phyloP scores from a whole-genome alignment of 352 stramenopile species.

The Phytophthora pluvialis region DNA sequence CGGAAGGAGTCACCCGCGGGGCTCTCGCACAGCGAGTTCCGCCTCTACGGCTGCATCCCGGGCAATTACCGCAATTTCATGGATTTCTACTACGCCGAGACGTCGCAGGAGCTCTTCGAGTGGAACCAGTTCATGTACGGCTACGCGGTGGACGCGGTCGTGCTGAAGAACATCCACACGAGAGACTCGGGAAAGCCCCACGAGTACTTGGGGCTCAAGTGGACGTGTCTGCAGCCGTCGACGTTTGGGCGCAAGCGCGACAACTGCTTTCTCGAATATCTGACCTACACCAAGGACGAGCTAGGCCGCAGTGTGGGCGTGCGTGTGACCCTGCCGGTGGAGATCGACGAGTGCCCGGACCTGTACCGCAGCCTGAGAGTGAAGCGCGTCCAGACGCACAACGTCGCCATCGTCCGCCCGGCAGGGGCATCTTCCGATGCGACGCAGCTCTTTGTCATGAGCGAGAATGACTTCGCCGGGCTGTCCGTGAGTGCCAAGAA shows the following conservation, averaged over 20 bases:
- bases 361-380: conserved; percentile 51
- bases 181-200: conserved; percentile 36
- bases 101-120: conserved; percentile 61
- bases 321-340: conserved; percentile 66
- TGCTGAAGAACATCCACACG: conserved; percentile 79
- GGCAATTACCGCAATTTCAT: conserved; percentile 69
- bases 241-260: conserved; percentile 66
- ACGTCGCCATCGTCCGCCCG: conserved; percentile 55
- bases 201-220: conserved; percentile 86
- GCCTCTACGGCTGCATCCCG: conserved; percentile 62
- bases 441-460: conserved; percentile 66
- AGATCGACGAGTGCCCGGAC: conserved; percentile 68
- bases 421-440: conserved; percentile 31
- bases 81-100: conserved; percentile 77
- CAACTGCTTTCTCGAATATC: conserved; percentile 78
- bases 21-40: conserved; percentile 41
- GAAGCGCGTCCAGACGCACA: conserved; percentile 58
- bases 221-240: conserved; percentile 64
- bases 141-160: conserved; percentile 65
- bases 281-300: conserved; percentile 69
- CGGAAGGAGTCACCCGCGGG: conserved; percentile 34
- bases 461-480: conserved; percentile 58
- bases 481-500: conserved; percentile 35
- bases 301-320: conserved; percentile 64
- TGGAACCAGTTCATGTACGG: conserved; percentile 77